phyloP scores from a whole-genome alignment of 1,284 basidiomycete genomes.

The Tilletiaria anomala region DNA sequence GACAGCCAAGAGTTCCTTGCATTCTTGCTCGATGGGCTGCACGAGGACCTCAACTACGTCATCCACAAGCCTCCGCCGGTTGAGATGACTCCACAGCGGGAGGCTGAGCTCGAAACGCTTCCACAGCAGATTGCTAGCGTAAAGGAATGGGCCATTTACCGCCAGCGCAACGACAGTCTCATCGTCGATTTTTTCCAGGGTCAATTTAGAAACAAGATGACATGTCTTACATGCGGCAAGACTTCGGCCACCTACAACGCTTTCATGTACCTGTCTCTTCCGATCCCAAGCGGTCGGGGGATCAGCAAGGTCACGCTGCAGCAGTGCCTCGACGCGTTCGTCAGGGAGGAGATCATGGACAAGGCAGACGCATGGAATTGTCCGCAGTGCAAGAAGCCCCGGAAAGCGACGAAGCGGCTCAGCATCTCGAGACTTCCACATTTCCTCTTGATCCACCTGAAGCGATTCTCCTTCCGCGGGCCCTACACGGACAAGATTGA shows the following conservation, averaged over 20 bases:
- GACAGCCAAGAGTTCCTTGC: conserved; percentile 11
- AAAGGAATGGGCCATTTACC: conserved; percentile 22
- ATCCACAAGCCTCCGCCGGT: conserved; percentile 11
- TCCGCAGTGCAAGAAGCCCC: conserved; percentile 72
- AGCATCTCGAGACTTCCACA: conserved; percentile 79
- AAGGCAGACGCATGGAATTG: conserved; percentile 84
- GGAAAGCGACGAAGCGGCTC: conserved; percentile 70
- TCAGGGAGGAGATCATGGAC: conserved; percentile 77
- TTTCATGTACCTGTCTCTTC: conserved; percentile 35
- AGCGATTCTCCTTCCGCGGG: conserved; percentile 82
- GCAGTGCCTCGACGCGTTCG: conserved; percentile 77
- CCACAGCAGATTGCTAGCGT: conserved; percentile 71
- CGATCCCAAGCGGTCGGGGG: conserved; percentile 42
- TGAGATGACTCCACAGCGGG: conserved; percentile 31
- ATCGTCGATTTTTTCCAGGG: conserved; percentile 20
- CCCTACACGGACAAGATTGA: conserved; percentile 74
- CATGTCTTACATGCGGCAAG: conserved; percentile 41
- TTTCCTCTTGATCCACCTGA: conserved; percentile 82
- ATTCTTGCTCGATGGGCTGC: conserved; percentile 11
- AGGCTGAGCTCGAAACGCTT: conserved; percentile 48
- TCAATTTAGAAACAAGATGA: conserved; percentile 36
- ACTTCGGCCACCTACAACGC: conserved; percentile 92
- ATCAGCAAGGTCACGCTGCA: conserved; percentile 58
- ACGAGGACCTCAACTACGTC: conserved; percentile 14
- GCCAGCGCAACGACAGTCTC: conserved; percentile 26